Percentiles rank a stretch among this genome's conserved stretches.
These are phyloP conservation scores for Eucalyptus regnans DNA, from an alignment of 345 rosid species.

Conservation along the genomic window DNA sequence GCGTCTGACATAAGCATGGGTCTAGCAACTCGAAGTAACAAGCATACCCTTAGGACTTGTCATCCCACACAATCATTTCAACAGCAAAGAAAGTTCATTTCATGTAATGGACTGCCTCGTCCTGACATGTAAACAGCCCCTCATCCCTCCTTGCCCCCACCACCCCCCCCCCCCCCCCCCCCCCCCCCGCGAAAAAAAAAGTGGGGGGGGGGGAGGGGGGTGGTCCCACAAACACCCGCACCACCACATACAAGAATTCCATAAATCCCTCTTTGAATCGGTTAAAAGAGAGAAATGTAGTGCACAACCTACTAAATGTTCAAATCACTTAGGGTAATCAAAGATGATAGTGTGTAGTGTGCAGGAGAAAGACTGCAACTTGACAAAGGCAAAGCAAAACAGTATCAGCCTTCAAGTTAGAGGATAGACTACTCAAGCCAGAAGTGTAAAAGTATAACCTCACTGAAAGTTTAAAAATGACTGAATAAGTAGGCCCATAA, in stretches of 20 bases:
- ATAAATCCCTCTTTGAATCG: background rate
- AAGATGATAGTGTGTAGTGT: background rate
- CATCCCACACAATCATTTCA: too few species aligned
- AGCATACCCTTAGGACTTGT: too few species aligned
- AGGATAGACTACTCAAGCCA: background rate
- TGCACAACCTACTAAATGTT: background rate
- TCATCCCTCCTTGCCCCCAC: too few species aligned
- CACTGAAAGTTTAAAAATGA: background rate
- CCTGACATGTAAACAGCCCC: too few species aligned
- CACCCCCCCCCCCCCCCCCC: too few species aligned
- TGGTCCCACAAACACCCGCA: background rate
- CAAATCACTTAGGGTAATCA: background rate
- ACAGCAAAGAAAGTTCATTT: too few species aligned
- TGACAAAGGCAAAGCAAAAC: background rate
- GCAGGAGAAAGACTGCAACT: background rate
- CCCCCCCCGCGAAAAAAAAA: too few species aligned
- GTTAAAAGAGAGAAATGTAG: background rate
- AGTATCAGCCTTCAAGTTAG: background rate
- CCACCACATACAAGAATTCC: background rate
- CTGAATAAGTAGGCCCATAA: background rate
- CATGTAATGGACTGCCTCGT: too few species aligned
- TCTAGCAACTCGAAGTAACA: too few species aligned
- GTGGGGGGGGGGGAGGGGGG: too few species aligned
- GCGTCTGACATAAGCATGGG: too few species aligned
- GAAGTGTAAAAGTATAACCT: background rate